Base-by-base conservation (phyloP, 345 rosid genomes). In the Hibiscus syriacus region DNA sequence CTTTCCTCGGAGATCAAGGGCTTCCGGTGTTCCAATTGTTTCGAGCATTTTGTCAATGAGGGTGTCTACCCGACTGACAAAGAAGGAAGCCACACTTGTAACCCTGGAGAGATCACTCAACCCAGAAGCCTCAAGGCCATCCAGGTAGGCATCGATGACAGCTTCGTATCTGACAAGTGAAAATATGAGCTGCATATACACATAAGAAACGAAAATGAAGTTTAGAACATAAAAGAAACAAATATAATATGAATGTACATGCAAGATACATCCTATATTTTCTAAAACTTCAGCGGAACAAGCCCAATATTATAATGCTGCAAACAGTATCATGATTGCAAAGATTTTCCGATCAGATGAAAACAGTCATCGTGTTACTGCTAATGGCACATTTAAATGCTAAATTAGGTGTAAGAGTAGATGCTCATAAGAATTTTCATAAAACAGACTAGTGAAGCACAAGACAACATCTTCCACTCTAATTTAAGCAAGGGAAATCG, bases 121-220 rank as follows among this genome's bases (percentile, higher is more conserved):
- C 61, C 96, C 96, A 75, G 97, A 94, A 13, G 96, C 92, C 81
- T 94, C 99, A 8, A 94, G 99, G 70, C 99, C 99, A 83, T 94
- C 97, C 86, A 94, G 77, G 71, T 94, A 94, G 60, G 99, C 96
- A 86, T 94, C 99, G 11, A 94, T 86, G 62, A 94, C 96, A 30
- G 89, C 95, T 75, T 94, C 99, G 49, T 94, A 94, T 84, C 97
- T 81, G 2, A 89, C 79, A 43, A 94, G 75, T 19, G 99, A 94
- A 83, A 94, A 94, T 72, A 94, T 91, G 66, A 94, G 92, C 99
- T 94, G 95, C 57, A 55, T 69, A 70, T n/a, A 39, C 9, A 61
- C 58, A 70, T 8, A 68, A 70, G 46, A 68, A 67, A 66, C 11
- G 16, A 13, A 46, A 16, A 46, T 46, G 8, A 30, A 32, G 10